Conservation (phyloP, 2,329 filamentous ascomycete genomes). For the Botrytis sinoallii region DNA sequence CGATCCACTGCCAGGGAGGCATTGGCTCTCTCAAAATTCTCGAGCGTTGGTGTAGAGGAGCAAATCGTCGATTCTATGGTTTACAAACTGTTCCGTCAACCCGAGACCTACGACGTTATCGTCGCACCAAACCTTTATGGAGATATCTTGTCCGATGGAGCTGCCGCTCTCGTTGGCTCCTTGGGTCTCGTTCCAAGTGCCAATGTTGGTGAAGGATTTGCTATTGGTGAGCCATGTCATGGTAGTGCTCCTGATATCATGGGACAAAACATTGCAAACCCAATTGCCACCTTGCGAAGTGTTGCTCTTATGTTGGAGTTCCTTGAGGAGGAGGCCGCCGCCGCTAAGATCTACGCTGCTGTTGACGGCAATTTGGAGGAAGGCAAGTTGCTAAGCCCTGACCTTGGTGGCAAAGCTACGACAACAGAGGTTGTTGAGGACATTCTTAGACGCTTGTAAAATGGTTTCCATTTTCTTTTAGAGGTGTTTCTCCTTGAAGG, state of each 20-base stretch:
- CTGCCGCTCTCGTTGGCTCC: slow-evolving; percentile 87
- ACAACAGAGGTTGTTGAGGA: slow-evolving; percentile 87
- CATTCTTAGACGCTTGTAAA: slow-evolving; percentile 76
- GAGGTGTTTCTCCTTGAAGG: slow-evolving; percentile 15
- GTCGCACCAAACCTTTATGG: slow-evolving; percentile 97
- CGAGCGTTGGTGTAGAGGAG: slow-evolving; percentile 73
- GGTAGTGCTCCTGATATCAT: slow-evolving; percentile 94
- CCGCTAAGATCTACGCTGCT: slow-evolving; percentile 84
- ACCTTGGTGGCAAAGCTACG: slow-evolving; percentile 81
- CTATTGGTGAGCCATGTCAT: slow-evolving; percentile 97
- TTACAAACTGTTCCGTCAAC: slow-evolving; percentile 98
- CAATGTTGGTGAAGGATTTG: slow-evolving; percentile 91
- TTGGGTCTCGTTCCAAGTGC: slow-evolving; percentile 90
- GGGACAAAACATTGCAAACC: slow-evolving; percentile 90
- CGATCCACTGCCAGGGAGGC: slow-evolving; percentile 73
- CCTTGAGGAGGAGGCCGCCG: slow-evolving; percentile 79
- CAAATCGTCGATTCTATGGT: slow-evolving; percentile 99
- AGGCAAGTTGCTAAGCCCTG: slow-evolving; percentile 77
- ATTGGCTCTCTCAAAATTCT: slow-evolving; percentile 64
- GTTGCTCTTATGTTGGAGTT: slow-evolving; percentile 97
- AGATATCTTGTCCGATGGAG: slow-evolving; percentile 93
- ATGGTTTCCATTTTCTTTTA: slow-evolving; percentile 15
- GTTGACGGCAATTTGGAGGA: slow-evolving; percentile 89
- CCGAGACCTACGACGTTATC: slow-evolving; percentile 92
- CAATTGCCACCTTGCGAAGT: slow-evolving; percentile 89